Base-by-base conservation (phyloP, 2,329 filamentous ascomycete species). In the Claviceps capensis region DNA sequence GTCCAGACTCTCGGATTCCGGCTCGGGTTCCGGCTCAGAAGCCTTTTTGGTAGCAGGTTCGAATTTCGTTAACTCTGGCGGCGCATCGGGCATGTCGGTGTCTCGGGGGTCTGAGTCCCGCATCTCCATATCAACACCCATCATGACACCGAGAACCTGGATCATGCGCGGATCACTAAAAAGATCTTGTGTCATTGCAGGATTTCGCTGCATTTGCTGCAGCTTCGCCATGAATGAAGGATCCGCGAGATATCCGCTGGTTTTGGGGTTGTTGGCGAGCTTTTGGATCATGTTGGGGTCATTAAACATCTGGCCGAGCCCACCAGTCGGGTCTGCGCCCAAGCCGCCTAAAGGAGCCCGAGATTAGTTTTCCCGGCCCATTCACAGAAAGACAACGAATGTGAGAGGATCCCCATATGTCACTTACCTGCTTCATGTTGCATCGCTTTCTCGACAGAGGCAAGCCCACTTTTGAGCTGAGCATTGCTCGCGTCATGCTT, bases 211-310 rank as follows among this genome's bases (percentile, higher is more conserved):
- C 56, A 97, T 73, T 49, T 81, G 77, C 68, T 93, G 83, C 53
- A 98, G 76, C 72, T 95, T 97, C 58, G 77, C 72, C 85, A 98
- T 95, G 72, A 98, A 98, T 30, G 81, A 74, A 9, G 84, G 77
- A 63, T 98, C 93, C 53, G 81, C 84, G 36, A 98, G 82, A 61
- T 86, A 81, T 13, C 75, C 67, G 58, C 85, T 83, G 11, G 94
- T 98, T 81, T 97, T 97, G 56, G 94, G 93, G 74, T 97, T 97
- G 61, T 72, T 79, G 57, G 90, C 89, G 53, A 98, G 83, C 75
- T 98, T 98, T 67, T 88, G 79, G 57, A 94, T 76, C 59, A 98
- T 73, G 63, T 89, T 81, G 17, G 93, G 93, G 67, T 98, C 94
- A 66, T 81, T 91, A 77, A 98, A 97, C 78, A 98, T 90, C 65